A percentile compares a stretch with the other conserved stretches of the same genome.
Conservation (phyloP, 257 asterid genomes). For the Solanum habrochaites region DNA sequence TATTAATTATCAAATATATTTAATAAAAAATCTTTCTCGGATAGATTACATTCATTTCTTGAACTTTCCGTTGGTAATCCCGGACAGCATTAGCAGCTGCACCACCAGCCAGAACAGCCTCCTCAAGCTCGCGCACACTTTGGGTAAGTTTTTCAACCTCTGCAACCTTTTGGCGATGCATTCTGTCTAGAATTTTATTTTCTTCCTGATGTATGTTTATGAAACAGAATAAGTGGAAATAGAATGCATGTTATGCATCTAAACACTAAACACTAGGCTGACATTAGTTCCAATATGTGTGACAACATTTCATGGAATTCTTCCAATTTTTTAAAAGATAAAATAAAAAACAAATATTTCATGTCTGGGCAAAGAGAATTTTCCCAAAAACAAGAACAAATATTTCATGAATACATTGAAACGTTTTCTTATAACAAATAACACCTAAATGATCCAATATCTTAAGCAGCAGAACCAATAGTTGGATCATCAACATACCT, state of each 20-base stretch:
- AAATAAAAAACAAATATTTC: neutral
- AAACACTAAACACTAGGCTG: neutral
- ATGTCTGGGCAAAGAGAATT: neutral
- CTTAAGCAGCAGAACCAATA: neutral
- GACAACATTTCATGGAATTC: neutral
- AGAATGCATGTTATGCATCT: neutral
- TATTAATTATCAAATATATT: neutral
- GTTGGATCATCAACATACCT: slow-evolving; percentile 24
- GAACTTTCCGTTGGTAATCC: slow-evolving; percentile 15
- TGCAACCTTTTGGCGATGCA: slow-evolving; percentile 15
- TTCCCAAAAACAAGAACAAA: neutral
- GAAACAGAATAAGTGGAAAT: neutral
- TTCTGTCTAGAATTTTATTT: slow-evolving; percentile 8
- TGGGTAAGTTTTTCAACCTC: slow-evolving; percentile 16
- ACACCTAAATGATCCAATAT: neutral
- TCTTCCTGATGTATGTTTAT: slow-evolving; percentile 15
- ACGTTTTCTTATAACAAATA: neutral
- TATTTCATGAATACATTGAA: neutral
- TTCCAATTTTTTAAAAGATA: neutral
- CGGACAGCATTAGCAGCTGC: slow-evolving; percentile 18
- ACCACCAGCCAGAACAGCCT: slow-evolving; percentile 15
- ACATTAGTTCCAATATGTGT: neutral
- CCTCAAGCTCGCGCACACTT: slow-evolving; percentile 14
- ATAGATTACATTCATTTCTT: slow-evolving; percentile 13
- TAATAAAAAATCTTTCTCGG: neutral